Evolutionary conservation across 192 early-diverging fungal genomes (phyloP).

Genomic region (Coemansia sp.): DNA sequence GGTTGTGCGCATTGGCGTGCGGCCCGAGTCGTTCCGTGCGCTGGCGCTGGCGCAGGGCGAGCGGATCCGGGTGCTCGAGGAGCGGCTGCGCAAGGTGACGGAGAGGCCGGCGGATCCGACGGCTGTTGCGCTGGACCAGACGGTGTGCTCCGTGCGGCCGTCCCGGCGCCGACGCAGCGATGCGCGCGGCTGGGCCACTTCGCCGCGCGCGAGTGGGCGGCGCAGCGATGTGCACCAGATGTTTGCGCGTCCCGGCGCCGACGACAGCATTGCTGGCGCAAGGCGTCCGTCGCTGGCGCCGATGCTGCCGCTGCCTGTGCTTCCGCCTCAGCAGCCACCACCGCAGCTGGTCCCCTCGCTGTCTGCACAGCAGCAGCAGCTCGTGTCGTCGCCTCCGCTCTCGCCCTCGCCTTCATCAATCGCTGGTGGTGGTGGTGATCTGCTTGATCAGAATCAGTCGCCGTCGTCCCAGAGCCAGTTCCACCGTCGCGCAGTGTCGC

Average conservation of each 20-base stretch:
- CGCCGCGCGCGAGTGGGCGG: conserved; percentile 17
- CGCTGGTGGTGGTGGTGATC: background rate
- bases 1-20: conserved; percentile 26
- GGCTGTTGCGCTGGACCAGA: conserved; percentile 1
- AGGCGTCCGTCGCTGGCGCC: conserved; percentile 4
- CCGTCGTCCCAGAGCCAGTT: background rate
- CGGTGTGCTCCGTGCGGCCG: conserved; percentile 10
- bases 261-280: background rate
- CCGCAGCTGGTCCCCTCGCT: background rate
- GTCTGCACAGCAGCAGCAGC: too few species aligned
- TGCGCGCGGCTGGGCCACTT: conserved; percentile 39
- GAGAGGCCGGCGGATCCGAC: background rate
- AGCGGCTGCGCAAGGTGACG: conserved; percentile 5
- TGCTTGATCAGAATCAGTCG: background rate
- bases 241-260: background rate
- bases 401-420: background rate
- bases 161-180: conserved; percentile 25
- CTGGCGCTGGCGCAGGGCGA: conserved; percentile 24
- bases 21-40: conserved; percentile 19
- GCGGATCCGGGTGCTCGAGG: conserved; percentile 33
- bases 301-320: background rate
- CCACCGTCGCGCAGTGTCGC: conserved; percentile 34
- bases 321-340: background rate
- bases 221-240: conserved; percentile 7
- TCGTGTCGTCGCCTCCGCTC: background rate